A percentile compares a stretch with the other conserved stretches of the same genome.
These are phyloP conservation scores for Theileria equi DNA, from an alignment of 169 alveolate species.

Conservation along the genomic window DNA sequence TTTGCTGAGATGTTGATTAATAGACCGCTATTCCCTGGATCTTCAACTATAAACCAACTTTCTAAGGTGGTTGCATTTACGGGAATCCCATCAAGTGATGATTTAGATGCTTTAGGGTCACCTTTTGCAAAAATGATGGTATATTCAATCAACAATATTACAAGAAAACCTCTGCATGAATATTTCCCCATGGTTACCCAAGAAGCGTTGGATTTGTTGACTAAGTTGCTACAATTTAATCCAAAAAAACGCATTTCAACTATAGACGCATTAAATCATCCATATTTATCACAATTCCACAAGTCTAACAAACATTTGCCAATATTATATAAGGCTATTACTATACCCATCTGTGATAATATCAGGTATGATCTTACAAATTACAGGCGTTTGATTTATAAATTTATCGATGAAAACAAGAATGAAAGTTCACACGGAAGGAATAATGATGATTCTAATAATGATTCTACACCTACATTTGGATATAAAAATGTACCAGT, in stretches of 20 bases:
- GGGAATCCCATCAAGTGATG: constrained; percentile 91
- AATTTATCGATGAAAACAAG: constrained; percentile 47
- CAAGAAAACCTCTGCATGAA: constrained; percentile 23
- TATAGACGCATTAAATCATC: constrained; percentile 59
- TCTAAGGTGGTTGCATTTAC: constrained; percentile 89
- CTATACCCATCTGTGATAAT: constrained; percentile 59
- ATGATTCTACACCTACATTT: neutral
- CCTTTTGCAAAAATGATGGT: constrained; percentile 71
- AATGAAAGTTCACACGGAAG: neutral
- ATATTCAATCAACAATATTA: constrained; percentile 17
- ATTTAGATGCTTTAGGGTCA: constrained; percentile 85
- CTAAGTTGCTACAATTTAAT: constrained; percentile 50
- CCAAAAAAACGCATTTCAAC: constrained; percentile 61
- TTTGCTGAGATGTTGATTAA: constrained; percentile 94
- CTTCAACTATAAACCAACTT: constrained; percentile 96
- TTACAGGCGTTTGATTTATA: constrained; percentile 50
- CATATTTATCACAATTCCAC: constrained; percentile 54
- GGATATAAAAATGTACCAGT: neutral
- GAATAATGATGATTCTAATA: neutral
- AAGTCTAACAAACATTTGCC: constrained; percentile 43
- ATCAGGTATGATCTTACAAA: constrained; percentile 60
- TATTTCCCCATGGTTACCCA: constrained; percentile 53
- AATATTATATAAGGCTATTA: constrained; percentile 20
- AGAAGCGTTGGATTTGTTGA: constrained; percentile 53
- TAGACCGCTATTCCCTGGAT: constrained; percentile 97